Evolutionary conservation across 2,329 filamentous ascomycete species (phyloP), one percentile per base, ranked within the genome.

Genomic region (Waltergamsia citrina): DNA sequence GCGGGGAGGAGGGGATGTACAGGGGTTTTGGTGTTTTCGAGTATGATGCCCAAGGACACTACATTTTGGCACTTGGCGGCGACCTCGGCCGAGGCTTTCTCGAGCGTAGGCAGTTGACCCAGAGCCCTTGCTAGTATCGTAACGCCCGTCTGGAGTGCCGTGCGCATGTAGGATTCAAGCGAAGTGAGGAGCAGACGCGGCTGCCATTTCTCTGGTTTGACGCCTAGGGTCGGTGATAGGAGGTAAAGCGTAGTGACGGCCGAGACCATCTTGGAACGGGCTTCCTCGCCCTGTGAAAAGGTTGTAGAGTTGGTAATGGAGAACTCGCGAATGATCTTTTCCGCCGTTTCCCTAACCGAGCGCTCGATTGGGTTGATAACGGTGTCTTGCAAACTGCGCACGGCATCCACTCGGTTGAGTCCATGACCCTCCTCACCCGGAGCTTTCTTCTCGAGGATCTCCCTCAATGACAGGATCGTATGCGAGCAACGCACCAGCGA

Each of bases 21-120:
- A 0, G 86, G 84, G 1, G 80, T 66, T 43, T 77, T 80, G 3
- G 75, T 79, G 4, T 67, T 64, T 32, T 77, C 74, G 6, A 96
- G 74, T 3, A 95, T 71, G 2, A 78, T 65, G 60, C 94, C 86
- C 3, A 96, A 64, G 0, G 86, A 85, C n/a, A 94, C 78, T 25
- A 96, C 76, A 49, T 93, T 94, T 53, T 94, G 88, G 51, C 90
- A 95, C 29, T 85, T 73, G 5, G 80, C 77, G 6, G 84, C 83
- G 16, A 94, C 77, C 48, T 96, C 92, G 12, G 75, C 66, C 2
- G 96, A 67, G 0, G 86, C 82, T 33, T 85, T 74, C 31, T 96
- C 88, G 20, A 96, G 69, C 0, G 74, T 81, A 0, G 90, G 85
- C 3, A 96, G 67, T 38, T 85, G 83, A 4, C 81, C 78, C 12